Conservation (phyloP, 139 green algal genomes). For the Auxenochlorella protothecoides region DNA sequence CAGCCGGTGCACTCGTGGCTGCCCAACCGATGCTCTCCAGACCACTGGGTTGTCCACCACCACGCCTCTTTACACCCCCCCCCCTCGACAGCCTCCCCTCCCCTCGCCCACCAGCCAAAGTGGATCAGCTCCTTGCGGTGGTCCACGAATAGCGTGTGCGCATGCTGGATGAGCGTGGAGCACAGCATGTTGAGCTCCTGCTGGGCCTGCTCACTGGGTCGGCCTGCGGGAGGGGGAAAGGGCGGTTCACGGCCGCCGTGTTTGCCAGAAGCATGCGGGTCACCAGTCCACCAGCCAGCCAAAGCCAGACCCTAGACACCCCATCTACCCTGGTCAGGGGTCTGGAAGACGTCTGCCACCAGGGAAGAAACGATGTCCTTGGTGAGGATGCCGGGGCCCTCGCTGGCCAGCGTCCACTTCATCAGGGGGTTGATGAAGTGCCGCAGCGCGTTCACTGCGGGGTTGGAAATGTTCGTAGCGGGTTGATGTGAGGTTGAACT, state of each 20-base stretch:
- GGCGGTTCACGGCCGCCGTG: no score
- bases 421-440: constrained; percentile 78
- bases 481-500: no score
- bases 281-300: no score
- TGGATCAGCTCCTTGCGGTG: constrained; percentile 83
- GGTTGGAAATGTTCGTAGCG: not conserved
- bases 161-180: constrained; percentile 60
- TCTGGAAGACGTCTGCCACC: constrained; percentile 23
- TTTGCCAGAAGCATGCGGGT: no score
- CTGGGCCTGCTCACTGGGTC: constrained; percentile 49
- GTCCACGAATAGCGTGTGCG: constrained; percentile 33
- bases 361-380: constrained; percentile 27
- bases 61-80: not conserved
- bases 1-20: no score
- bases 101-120: constrained; percentile 56
- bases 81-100: not conserved
- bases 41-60: no score
- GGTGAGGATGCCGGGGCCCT: constrained; percentile 33
- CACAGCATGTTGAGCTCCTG: constrained; percentile 74
- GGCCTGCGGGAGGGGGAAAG: constrained; percentile 5
- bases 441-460: constrained; percentile 47
- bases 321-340: constrained; percentile 7
- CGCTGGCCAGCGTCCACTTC: constrained; percentile 34
- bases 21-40: no score
- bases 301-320: not conserved